Base-by-base conservation (phyloP, 2,329 filamentous ascomycete genomes). In the Clonostachys solani region DNA sequence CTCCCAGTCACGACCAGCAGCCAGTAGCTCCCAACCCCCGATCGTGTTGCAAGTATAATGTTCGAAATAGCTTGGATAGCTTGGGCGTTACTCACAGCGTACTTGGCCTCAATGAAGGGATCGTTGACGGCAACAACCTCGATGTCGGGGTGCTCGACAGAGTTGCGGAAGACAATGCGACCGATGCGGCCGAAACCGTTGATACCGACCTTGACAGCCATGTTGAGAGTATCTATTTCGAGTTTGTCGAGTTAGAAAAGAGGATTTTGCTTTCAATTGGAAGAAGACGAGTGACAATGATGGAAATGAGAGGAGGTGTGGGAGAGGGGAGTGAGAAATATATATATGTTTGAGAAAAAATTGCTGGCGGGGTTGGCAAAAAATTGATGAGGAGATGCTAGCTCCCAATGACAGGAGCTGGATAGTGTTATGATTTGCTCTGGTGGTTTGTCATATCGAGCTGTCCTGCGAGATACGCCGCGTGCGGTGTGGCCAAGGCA, bases 131-230 rank as follows among this genome's bases (percentile, higher is more conserved):
- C 92, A 65, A 96, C 90, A 64, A 99, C 81, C 65, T 96, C 82
- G 68, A 97, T 88, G 51, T 95, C 87, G 64, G 81, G 74, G 77
- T 92, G 87, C 84, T 95, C 87, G 69, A 95, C 71, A 65, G 92
- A 89, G 80, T 96, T 97, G 80, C 92, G 90, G 88, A 97, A 94
- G 81, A 97, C 86, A 73, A 99, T 96, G 74, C 94, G 89, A 68
- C 94, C 94, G 77, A 99, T 99, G 77, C 94, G 92, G 80, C 94
- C 94, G 82, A 99, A 99, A 75, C 94, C 92, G 87, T 96, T 97
- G 87, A 96, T 96, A 74, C 91, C 91, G 71, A 95, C 89, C 84
- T 95, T 83, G 70, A 78, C 71, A 69, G 67, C 62, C 68, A 71
- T 71, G 60, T 55, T 66, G 62, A 19, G 33, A 35, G 43, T 13